phyloP scores from a whole-genome alignment of 1,139 yeast genomes.

The Diutina ranongensis region DNA sequence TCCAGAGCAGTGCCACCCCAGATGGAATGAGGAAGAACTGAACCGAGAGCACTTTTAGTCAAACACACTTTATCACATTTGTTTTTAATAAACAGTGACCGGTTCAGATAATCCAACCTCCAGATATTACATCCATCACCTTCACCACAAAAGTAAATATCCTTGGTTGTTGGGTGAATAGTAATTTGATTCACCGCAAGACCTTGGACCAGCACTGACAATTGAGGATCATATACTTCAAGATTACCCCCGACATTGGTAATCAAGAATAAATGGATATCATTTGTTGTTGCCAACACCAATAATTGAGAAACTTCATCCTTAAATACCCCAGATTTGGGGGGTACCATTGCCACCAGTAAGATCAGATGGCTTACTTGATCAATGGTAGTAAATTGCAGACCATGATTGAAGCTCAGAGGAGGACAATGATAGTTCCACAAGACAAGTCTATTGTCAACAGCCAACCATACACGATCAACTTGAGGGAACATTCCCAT shows the following conservation, averaged over 20 bases:
- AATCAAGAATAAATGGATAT: slow-evolving; percentile 67
- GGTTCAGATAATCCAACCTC: slow-evolving; percentile 79
- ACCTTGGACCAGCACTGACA: slow-evolving; percentile 74
- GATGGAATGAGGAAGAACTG: slow-evolving; percentile 36
- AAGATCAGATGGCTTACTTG: slow-evolving; percentile 71
- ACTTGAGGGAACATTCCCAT: slow-evolving; percentile 82
- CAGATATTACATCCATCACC: slow-evolving; percentile 60
- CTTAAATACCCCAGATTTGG: slow-evolving; percentile 72
- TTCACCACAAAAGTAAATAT: slow-evolving; percentile 72
- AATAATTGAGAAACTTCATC: slow-evolving; percentile 64
- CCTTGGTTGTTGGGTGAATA: slow-evolving; percentile 53
- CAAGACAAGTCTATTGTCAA: slow-evolving; percentile 69
- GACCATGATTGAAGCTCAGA: slow-evolving; percentile 34
- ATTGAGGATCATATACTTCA: slow-evolving; percentile 72
- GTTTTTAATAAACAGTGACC: slow-evolving; percentile 80
- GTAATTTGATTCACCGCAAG: slow-evolving; percentile 56
- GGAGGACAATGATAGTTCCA: slow-evolving; percentile 70
- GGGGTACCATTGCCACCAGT: slow-evolving; percentile 65
- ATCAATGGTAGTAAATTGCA: slow-evolving; percentile 72
- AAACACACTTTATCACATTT: slow-evolving; percentile 75
- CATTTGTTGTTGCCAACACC: slow-evolving; percentile 70
- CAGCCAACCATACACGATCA: slow-evolving; percentile 78
- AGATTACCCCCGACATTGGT: slow-evolving; percentile 30
- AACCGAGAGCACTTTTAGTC: slow-evolving; percentile 55
- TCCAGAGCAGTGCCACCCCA: slow-evolving; percentile 14